A percentile compares a stretch with the other conserved stretches of the same genome.
Conservation (phyloP, 31 red algal genomes). For the Asparagopsis taxiformis region DNA sequence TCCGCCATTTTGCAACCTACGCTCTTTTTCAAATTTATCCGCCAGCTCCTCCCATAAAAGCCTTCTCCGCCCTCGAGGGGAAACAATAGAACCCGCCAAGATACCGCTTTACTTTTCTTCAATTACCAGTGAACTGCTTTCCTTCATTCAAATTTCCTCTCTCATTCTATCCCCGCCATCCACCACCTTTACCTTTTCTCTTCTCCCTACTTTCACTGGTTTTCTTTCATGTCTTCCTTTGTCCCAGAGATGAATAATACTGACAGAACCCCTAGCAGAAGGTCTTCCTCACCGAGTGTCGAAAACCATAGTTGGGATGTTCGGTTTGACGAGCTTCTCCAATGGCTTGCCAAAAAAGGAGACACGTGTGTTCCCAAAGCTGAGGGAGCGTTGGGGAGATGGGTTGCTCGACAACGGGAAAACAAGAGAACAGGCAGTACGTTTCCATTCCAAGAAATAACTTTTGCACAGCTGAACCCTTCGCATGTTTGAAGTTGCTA, state of each 20-base stretch:
- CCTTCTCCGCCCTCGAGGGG: neutral
- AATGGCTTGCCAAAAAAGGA: slow-evolving; percentile 47
- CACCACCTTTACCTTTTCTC: neutral
- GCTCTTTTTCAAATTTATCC: neutral
- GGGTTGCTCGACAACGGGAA: slow-evolving; percentile 84
- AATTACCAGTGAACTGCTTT: too few species aligned
- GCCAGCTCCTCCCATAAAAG: neutral
- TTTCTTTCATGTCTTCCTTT: neutral
- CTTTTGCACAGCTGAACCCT: too few species aligned
- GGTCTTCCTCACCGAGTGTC: slow-evolving; percentile 4
- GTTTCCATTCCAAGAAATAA: too few species aligned
- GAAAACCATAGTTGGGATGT: slow-evolving; percentile 59
- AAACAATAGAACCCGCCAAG: neutral
- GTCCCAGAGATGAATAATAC: slow-evolving; percentile 16
- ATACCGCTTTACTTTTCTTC: neutral
- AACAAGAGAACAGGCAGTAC: slow-evolving; percentile 70
- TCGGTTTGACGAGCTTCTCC: slow-evolving; percentile 56
- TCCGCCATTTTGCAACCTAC: neutral
- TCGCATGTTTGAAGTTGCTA: too few species aligned
- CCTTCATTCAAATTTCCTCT: neutral
- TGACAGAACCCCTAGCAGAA: neutral
- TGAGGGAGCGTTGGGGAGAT: slow-evolving; percentile 74
- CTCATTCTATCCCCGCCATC: neutral
- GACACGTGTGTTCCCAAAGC: slow-evolving; percentile 77
- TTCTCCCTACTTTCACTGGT: neutral